Percentiles rank a stretch among this genome's conserved stretches.
Evolutionary conservation across 768 basidiomycete genomes (phyloP).

Genomic region (Psilocybe cubensis): DNA sequence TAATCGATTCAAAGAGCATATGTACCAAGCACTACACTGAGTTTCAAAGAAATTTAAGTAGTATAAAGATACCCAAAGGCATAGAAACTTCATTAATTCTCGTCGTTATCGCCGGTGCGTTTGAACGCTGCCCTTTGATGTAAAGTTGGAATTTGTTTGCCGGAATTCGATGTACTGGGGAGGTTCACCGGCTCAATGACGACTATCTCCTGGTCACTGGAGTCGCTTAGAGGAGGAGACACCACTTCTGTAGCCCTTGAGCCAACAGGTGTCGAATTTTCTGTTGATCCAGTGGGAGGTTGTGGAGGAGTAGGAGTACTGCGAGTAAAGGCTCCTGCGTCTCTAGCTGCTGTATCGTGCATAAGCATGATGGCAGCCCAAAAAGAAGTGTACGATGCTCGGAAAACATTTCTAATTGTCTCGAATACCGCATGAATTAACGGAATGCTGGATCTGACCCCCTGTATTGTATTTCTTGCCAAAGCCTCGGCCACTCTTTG

Average conservation of each 20-base stretch:
- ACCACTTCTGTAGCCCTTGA: neutral
- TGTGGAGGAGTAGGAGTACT: neutral
- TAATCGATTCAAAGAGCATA: too few species aligned
- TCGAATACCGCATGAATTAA: neutral
- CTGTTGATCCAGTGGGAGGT: neutral
- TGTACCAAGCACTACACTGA: too few species aligned
- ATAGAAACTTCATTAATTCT: neutral
- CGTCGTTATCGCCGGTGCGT: neutral
- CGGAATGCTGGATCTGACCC: neutral
- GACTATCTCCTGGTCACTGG: neutral
- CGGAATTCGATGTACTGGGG: neutral
- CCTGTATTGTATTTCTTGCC: neutral
- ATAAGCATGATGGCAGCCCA: neutral
- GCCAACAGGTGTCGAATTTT: neutral
- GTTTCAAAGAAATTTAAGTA: too few species aligned
- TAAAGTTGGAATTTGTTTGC: neutral
- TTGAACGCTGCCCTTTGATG: neutral
- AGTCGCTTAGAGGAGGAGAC: neutral
- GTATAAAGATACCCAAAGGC: too few species aligned
- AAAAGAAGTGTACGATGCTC: neutral
- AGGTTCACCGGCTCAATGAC: neutral
- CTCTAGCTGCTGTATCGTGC: neutral
- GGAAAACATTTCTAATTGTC: neutral
- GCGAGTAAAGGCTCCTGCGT: neutral
- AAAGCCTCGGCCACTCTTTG: neutral